These are phyloP conservation scores for Sporothrix dimorphospora DNA, from an alignment of 2,329 filamentous ascomycete genomes.

Conservation along the genomic window DNA sequence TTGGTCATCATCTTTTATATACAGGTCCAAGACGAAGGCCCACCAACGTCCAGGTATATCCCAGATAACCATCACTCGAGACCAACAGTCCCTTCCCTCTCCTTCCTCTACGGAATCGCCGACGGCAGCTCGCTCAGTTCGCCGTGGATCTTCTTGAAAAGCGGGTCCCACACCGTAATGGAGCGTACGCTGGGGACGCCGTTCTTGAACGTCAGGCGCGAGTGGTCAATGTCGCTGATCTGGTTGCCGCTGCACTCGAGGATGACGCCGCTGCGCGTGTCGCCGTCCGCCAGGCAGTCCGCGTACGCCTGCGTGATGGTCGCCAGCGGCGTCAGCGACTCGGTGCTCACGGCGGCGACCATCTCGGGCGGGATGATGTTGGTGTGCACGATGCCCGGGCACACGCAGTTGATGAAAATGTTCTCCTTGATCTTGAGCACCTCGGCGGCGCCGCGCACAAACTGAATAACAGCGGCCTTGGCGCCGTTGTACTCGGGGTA, in stretches of 20 bases:
- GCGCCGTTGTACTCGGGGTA: constrained; percentile 56
- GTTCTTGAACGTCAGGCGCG: constrained; percentile 27
- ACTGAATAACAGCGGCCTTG: constrained; percentile 52
- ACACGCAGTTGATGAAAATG: constrained; percentile 53
- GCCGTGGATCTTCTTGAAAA: constrained; percentile 32
- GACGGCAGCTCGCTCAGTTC: constrained; percentile 29
- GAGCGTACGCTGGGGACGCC: constrained; percentile 28
- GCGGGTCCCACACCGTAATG: constrained; percentile 29
- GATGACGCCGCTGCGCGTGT: constrained; percentile 26
- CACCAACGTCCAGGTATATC: neutral
- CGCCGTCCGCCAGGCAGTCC: constrained; percentile 49
- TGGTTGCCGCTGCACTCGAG: constrained; percentile 31
- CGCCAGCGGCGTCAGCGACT: constrained; percentile 46
- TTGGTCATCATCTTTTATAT: neutral
- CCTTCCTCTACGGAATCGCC: constrained; percentile 23
- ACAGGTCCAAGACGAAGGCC: neutral
- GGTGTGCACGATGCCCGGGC: constrained; percentile 53
- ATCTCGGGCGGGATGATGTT: constrained; percentile 50
- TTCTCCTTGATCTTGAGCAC: constrained; percentile 51
- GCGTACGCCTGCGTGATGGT: constrained; percentile 53
- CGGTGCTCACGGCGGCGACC: constrained; percentile 46
- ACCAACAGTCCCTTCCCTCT: neutral
- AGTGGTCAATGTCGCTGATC: constrained; percentile 27
- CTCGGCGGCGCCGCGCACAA: constrained; percentile 45
- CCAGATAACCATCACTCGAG: neutral